phyloP scores from a whole-genome alignment of 306 rosid species.

The Trichosanthes cucumerina region DNA sequence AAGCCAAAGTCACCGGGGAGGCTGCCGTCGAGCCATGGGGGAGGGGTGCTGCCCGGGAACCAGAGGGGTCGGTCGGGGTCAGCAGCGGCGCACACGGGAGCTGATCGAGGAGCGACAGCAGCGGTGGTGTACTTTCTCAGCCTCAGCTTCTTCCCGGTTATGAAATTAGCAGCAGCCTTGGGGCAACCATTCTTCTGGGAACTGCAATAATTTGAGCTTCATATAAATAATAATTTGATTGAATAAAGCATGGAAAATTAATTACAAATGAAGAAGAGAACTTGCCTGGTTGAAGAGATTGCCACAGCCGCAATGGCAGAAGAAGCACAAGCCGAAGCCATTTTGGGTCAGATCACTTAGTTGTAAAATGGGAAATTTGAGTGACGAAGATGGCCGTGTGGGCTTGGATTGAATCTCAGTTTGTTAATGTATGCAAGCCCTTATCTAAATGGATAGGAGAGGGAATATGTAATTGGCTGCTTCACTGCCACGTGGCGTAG shows the following conservation, averaged over 20 bases:
- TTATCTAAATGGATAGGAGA: conserved; percentile 52
- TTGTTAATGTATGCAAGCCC: conserved; percentile 22
- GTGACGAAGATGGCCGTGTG: background rate
- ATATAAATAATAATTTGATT: background rate
- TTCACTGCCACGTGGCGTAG: conserved; percentile 36
- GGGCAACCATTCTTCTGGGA: conserved; percentile 38
- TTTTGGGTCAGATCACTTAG: background rate
- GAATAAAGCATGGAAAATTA: background rate
- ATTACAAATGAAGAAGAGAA: background rate
- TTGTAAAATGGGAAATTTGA: background rate
- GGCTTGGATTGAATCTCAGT: background rate
- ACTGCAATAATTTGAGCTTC: conserved; percentile 17
- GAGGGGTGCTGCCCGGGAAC: conserved; percentile 73
- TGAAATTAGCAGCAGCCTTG: conserved; percentile 25
- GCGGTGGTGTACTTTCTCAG: conserved; percentile 18
- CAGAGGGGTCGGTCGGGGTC: conserved; percentile 60
- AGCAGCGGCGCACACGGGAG: conserved; percentile 33
- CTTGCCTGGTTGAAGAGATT: conserved; percentile 46
- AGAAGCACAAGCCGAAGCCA: conserved; percentile 54
- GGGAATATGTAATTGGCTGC: conserved; percentile 23
- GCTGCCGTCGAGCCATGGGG: conserved; percentile 72
- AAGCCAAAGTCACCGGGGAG: conserved; percentile 80
- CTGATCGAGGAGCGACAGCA: conserved; percentile 10
- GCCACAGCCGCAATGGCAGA: conserved; percentile 45
- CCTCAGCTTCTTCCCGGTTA: conserved; percentile 47